Conservation (phyloP, 345 rosid species). For the Eucalyptus melliodora region DNA sequence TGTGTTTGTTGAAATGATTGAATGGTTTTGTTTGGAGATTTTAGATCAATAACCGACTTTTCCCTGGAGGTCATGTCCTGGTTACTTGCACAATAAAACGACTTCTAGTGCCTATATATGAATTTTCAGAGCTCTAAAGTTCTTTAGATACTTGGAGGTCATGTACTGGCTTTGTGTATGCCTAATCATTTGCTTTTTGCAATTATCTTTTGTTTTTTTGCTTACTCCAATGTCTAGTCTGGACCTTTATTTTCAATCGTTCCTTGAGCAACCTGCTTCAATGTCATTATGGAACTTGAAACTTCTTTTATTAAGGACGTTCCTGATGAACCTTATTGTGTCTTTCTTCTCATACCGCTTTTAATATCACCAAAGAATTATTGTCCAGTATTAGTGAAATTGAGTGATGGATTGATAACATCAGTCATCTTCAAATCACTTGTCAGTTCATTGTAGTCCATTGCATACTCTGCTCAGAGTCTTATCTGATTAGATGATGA, state of each 20-base stretch:
- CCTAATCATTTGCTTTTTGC: background rate
- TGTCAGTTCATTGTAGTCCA: background rate
- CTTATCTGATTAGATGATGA: background rate
- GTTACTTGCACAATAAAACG: background rate
- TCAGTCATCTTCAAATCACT: background rate
- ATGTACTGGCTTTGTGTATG: background rate
- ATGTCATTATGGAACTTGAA: background rate
- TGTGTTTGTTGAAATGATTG: background rate
- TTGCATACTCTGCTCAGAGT: background rate
- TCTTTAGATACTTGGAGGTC: background rate
- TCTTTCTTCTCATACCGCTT: background rate
- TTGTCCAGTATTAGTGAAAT: background rate
- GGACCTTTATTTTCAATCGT: background rate
- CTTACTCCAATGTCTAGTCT: background rate
- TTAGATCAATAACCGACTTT: background rate
- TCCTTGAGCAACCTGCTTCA: background rate
- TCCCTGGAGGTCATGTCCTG: background rate
- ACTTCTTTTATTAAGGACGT: background rate
- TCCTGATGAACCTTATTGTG: background rate
- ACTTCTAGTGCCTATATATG: background rate
- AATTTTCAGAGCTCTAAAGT: background rate
- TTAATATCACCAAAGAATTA: background rate
- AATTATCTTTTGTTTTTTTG: background rate
- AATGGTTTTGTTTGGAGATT: background rate
- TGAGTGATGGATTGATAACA: background rate